phyloP scores from a whole-genome alignment of 108 stramenopile genomes.

The Nitzschia putrida region DNA sequence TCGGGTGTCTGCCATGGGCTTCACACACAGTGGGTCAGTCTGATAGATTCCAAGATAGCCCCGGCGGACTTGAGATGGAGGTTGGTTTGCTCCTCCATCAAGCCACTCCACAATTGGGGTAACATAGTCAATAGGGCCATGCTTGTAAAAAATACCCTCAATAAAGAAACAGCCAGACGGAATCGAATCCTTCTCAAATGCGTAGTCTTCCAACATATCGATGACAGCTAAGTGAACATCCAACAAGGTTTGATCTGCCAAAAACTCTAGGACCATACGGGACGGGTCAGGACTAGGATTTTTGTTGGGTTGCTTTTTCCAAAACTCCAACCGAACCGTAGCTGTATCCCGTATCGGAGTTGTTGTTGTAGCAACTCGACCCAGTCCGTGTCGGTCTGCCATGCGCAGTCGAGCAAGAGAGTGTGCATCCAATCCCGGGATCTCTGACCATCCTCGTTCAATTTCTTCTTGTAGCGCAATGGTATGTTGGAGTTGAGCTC shows the following conservation, averaged over 20 bases:
- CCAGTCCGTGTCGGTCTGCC: conserved; percentile 65
- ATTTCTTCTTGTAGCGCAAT: conserved; percentile 47
- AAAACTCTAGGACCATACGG: conserved; percentile 73
- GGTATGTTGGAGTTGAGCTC: conserved; percentile 45
- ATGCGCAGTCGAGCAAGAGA: conserved; percentile 57
- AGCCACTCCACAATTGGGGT: conserved; percentile 50
- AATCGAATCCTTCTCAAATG: conserved; percentile 32
- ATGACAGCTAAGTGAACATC: conserved; percentile 73
- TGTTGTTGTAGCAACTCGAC: not conserved
- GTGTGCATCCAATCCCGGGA: conserved; percentile 54
- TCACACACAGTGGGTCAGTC: not conserved
- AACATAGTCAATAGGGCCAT: conserved; percentile 56
- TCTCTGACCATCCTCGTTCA: conserved; percentile 21
- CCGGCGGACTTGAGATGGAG: conserved; percentile 32
- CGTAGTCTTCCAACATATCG: conserved; percentile 54
- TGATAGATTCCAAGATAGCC: conserved; percentile 34
- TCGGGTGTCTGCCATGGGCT: conserved; percentile 49
- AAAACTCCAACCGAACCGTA: conserved; percentile 68
- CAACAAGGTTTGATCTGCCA: conserved; percentile 62
- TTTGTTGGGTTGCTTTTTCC: conserved; percentile 53
- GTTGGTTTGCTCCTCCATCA: not conserved
- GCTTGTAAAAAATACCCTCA: conserved; percentile 70
- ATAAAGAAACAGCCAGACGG: conserved; percentile 73
- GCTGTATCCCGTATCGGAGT: not conserved
- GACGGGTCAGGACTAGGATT: conserved; percentile 47